Evolutionary conservation across 331 rosid species (phyloP).

Genomic region (Phaseolus coccineus): DNA sequence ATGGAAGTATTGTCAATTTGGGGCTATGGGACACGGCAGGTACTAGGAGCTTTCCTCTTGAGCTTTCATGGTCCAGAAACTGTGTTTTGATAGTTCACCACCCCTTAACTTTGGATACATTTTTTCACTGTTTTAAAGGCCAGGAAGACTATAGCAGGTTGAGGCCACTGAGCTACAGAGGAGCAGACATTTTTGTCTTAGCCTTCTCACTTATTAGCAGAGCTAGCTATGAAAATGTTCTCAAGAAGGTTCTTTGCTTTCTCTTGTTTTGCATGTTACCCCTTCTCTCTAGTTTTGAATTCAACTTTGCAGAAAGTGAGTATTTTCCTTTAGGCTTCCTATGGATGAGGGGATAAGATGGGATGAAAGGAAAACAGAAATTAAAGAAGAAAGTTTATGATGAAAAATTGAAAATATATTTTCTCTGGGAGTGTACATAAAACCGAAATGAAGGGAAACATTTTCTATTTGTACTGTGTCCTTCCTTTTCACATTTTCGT

Average conservation of each 20-base stretch:
- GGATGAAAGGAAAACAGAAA: slow-evolving; percentile 22
- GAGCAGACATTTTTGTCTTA: slow-evolving; percentile 91
- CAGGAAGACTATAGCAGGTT: slow-evolving; percentile 98
- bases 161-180: slow-evolving; percentile 98
- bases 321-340: slow-evolving; percentile 19
- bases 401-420: neutral
- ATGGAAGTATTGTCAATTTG: slow-evolving; percentile 89
- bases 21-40: slow-evolving; percentile 99
- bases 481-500: neutral
- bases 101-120: slow-evolving; percentile 4
- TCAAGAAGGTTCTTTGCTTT: slow-evolving; percentile 68
- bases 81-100: slow-evolving; percentile 20
- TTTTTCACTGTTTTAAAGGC: slow-evolving; percentile 59
- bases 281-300: slow-evolving; percentile 34
- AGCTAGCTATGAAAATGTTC: slow-evolving; percentile 97
- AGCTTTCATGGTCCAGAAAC: slow-evolving; percentile 15
- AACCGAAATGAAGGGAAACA: neutral
- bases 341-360: slow-evolving; percentile 4
- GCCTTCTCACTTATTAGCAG: slow-evolving; percentile 94
- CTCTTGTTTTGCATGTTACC: neutral
- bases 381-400: neutral
- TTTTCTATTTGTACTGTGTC: neutral
- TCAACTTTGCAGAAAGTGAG: slow-evolving; percentile 18
- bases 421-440: slow-evolving; percentile 1
- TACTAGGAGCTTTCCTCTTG: slow-evolving; percentile 39